These are phyloP conservation scores for Ophiostoma perfectum DNA, from an alignment of 2,329 filamentous ascomycete species.

Conservation along the genomic window DNA sequence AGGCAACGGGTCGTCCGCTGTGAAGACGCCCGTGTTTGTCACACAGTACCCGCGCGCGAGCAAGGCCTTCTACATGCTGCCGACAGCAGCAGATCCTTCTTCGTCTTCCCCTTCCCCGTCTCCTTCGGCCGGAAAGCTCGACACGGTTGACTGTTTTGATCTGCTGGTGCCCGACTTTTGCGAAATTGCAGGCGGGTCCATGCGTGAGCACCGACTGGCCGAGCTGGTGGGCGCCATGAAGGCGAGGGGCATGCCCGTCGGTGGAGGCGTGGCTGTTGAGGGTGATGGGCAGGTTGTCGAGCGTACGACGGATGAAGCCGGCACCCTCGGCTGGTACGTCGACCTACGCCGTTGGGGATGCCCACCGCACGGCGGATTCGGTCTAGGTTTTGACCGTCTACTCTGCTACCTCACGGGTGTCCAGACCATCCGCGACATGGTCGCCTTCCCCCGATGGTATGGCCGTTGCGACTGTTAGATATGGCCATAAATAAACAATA, in stretches of 20 bases:
- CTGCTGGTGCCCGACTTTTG: constrained; percentile 79
- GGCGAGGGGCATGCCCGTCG: constrained; percentile 19
- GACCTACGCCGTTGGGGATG: constrained; percentile 88
- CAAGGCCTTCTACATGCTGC: constrained; percentile 77
- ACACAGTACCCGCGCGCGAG: constrained; percentile 84
- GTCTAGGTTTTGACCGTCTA: constrained; percentile 81
- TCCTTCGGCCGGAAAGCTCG: neutral
- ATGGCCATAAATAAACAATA: neutral
- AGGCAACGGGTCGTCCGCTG: constrained; percentile 33
- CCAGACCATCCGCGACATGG: constrained; percentile 75
- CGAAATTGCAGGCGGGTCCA: constrained; percentile 81
- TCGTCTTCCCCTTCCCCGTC: too few relatives aligned
- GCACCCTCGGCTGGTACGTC: constrained; percentile 71
- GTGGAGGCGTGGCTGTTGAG: neutral
- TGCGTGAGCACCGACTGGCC: constrained; percentile 65
- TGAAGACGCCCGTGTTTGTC: constrained; percentile 69
- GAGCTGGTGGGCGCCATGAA: constrained; percentile 20
- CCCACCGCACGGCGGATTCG: constrained; percentile 86
- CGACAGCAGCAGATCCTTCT: constrained; percentile 26
- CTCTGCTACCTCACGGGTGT: constrained; percentile 78
- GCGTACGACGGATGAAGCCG: constrained; percentile 6
- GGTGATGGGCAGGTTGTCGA: neutral
- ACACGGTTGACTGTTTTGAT: constrained; percentile 87
- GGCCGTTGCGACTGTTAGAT: constrained; percentile 56
- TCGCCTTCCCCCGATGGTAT: constrained; percentile 75